These are phyloP conservation scores for Podospora australis DNA, from an alignment of 495 filamentous ascomycete genomes.

Conservation along the genomic window DNA sequence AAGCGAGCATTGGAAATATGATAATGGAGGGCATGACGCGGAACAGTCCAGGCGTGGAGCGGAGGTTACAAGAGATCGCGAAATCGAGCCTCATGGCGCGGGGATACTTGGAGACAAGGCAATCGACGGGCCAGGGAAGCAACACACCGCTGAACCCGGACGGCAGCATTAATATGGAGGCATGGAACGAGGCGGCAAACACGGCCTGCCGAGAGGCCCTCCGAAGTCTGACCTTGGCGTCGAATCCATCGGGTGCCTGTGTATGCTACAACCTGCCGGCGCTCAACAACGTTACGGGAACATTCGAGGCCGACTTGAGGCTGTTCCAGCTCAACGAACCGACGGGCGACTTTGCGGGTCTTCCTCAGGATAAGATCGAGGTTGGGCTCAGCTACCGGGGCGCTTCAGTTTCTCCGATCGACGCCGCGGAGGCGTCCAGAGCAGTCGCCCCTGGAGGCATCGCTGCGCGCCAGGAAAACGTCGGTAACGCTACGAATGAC, in stretches of 20 bases:
- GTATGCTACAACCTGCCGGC: slow-evolving; percentile 70
- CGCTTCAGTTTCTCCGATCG: slow-evolving; percentile 49
- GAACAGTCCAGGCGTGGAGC: slow-evolving; percentile 14
- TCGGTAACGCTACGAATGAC: too few species aligned
- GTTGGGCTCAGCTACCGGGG: slow-evolving; percentile 53
- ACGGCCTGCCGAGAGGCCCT: slow-evolving; percentile 48
- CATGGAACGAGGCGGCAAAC: slow-evolving; percentile 48
- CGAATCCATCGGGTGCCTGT: slow-evolving; percentile 66
- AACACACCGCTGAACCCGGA: slow-evolving; percentile 24
- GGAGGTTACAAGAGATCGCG: slow-evolving; percentile 23
- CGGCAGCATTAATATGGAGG: slow-evolving; percentile 33
- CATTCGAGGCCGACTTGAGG: slow-evolving; percentile 65
- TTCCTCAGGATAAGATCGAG: slow-evolving; percentile 49
- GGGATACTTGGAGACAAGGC: slow-evolving; percentile 15
- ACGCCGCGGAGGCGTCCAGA: slow-evolving; percentile 11
- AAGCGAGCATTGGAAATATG: slow-evolving; percentile 22
- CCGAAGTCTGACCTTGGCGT: slow-evolving; percentile 38
- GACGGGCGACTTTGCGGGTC: slow-evolving; percentile 49
- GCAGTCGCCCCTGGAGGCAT: slow-evolving; percentile 9
- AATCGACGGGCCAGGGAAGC: slow-evolving; percentile 8
- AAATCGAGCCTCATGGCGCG: slow-evolving; percentile 15
- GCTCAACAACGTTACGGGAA: slow-evolving; percentile 54
- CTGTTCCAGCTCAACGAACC: slow-evolving; percentile 57
- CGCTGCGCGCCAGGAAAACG: slow-evolving; percentile 10
- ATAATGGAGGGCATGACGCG: slow-evolving; percentile 21